These are phyloP conservation scores for Canna indica DNA, from an alignment of 176 grass and related monocot genomes.

Conservation along the genomic window DNA sequence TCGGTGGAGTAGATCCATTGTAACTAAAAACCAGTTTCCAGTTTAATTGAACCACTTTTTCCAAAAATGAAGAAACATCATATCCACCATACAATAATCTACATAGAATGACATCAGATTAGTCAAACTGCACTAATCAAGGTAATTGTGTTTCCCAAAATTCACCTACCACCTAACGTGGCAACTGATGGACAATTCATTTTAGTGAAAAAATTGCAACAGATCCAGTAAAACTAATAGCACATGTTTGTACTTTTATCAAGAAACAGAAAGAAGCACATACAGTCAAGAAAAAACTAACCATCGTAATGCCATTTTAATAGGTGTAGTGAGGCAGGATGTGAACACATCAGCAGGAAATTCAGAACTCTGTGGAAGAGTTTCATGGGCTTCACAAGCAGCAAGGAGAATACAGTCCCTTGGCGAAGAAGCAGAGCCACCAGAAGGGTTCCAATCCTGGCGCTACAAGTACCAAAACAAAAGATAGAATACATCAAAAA, in stretches of 20 bases:
- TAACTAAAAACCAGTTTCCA: too few species aligned
- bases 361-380: conserved; percentile 86
- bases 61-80: neutral
- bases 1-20: too few species aligned
- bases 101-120: too few species aligned
- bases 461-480: conserved; percentile 14
- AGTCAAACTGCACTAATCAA: neutral
- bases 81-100: neutral
- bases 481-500: conserved; percentile 21
- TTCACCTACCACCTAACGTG: neutral
- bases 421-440: conserved; percentile 46
- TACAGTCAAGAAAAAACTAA: conserved; percentile 19
- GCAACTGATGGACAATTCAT: too few species aligned
- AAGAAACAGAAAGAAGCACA: neutral
- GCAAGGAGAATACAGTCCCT: conserved; percentile 98
- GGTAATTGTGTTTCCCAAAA: neutral
- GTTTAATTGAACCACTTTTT: too few species aligned
- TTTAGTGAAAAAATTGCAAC: too few species aligned
- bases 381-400: conserved; percentile 86
- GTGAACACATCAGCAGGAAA: conserved; percentile 98
- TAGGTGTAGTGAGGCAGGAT: conserved; percentile 85
- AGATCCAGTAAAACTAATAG: too few species aligned
- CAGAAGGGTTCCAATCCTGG: conserved; percentile 47
- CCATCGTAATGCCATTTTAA: conserved; percentile 98
- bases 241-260: too few species aligned